A percentile compares a stretch with the other conserved stretches of the same genome.
These are phyloP conservation scores for Drechslerella stenobrocha DNA, from an alignment of 2,329 filamentous ascomycete species.

Conservation along the genomic window DNA sequence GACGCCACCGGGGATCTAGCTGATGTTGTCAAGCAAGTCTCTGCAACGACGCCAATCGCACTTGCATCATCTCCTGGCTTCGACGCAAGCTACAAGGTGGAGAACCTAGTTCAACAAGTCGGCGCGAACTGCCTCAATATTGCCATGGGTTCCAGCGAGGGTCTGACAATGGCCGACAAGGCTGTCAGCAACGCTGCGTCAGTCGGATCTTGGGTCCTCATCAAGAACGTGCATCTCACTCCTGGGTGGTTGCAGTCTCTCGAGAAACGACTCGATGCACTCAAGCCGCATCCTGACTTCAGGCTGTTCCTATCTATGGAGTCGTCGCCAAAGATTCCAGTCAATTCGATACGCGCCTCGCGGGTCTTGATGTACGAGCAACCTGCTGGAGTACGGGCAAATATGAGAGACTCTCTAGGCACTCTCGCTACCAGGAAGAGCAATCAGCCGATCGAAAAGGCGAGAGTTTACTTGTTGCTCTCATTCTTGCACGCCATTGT, in stretches of 20 bases:
- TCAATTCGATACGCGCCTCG: constrained; percentile 89
- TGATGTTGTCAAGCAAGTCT: constrained; percentile 80
- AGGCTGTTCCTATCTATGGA: constrained; percentile 98
- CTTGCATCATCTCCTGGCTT: constrained; percentile 95
- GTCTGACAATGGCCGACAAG: constrained; percentile 87
- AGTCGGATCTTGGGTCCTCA: constrained; percentile 89
- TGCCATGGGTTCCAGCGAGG: constrained; percentile 98
- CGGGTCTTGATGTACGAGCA: constrained; percentile 97
- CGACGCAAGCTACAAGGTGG: constrained; percentile 98
- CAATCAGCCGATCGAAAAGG: constrained; percentile 86
- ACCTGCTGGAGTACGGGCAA: constrained; percentile 90
- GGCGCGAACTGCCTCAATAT: constrained; percentile 89
- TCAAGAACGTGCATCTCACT: constrained; percentile 98
- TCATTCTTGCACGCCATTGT: constrained; percentile 95
- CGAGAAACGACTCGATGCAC: constrained; percentile 92
- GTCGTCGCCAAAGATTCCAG: constrained; percentile 91
- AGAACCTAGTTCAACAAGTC: constrained; percentile 84
- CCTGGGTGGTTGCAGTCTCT: constrained; percentile 95
- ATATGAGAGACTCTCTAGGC: constrained; percentile 96
- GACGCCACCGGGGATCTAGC: constrained; percentile 84
- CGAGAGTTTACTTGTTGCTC: constrained; percentile 83
- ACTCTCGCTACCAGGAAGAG: constrained; percentile 74
- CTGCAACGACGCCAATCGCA: constrained; percentile 80
- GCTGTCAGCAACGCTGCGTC: constrained; percentile 91
- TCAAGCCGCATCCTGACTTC: constrained; percentile 92